Evolutionary conservation across 331 rosid genomes (phyloP).

Genomic region (Telfairia occidentalis): DNA sequence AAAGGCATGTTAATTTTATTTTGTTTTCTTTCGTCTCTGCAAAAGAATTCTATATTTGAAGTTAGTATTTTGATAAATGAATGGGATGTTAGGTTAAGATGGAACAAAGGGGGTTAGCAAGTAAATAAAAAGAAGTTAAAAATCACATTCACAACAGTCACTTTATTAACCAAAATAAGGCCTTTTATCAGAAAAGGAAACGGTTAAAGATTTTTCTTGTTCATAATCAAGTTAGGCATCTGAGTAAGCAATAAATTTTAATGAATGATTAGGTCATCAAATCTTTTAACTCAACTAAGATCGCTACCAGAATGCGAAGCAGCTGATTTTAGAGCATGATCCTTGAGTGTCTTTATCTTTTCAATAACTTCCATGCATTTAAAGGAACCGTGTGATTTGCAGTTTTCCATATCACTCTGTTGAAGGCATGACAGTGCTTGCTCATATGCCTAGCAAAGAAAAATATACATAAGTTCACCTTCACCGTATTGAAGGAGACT

Average conservation of each 20-base stretch:
- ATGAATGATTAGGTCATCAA: background rate
- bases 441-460: slow-evolving; percentile 59
- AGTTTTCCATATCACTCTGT: slow-evolving; percentile 24
- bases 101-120: background rate
- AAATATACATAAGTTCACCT: background rate
- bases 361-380: slow-evolving; percentile 26
- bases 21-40: background rate
- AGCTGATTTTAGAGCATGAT: slow-evolving; percentile 36
- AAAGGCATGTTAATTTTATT: background rate
- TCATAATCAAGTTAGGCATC: background rate
- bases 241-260: background rate
- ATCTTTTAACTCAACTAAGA: slow-evolving; percentile 9
- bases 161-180: background rate
- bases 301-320: slow-evolving; percentile 55
- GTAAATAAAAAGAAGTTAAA: background rate
- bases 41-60: background rate
- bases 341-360: slow-evolving; percentile 38
- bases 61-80: background rate
- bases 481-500: background rate
- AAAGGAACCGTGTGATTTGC: slow-evolving; percentile 15
- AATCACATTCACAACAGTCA: background rate
- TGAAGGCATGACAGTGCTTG: slow-evolving; percentile 34
- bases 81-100: background rate
- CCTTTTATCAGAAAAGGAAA: background rate
- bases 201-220: background rate